These are phyloP conservation scores for Ceratobasidium sp. DNA, from an alignment of 1,284 basidiomycete genomes.

Conservation along the genomic window DNA sequence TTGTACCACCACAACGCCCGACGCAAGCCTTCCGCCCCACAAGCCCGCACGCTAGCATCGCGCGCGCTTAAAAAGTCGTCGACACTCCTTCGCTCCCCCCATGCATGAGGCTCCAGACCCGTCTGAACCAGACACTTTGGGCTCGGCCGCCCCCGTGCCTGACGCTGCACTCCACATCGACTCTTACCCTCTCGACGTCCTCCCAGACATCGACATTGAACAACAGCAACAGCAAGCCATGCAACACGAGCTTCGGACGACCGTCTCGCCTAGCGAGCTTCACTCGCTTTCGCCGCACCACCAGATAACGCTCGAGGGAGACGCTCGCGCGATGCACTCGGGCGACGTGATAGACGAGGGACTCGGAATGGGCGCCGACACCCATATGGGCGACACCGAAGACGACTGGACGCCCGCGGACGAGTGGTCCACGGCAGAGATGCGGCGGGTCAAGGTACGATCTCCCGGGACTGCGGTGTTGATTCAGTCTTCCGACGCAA, in stretches of 20 bases:
- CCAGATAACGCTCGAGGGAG: conserved; percentile 18
- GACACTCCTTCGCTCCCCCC: background rate
- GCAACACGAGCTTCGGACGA: conserved; percentile 20
- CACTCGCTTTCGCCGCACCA: conserved; percentile 37
- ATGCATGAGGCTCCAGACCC: conserved; percentile 13
- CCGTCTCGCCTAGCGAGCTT: conserved; percentile 36
- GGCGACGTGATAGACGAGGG: conserved; percentile 39
- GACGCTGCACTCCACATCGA: conserved; percentile 34
- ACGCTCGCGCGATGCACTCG: conserved; percentile 8
- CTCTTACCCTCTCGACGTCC: conserved; percentile 34
- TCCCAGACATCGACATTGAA: conserved; percentile 36
- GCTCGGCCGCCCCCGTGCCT: conserved; percentile 10
- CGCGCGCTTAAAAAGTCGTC: conserved; percentile 3
- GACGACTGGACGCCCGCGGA: conserved; percentile 50
- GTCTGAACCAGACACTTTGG: conserved; percentile 4
- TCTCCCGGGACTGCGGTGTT: conserved; percentile 11
- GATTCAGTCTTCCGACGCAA: conserved; percentile 5
- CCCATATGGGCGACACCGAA: conserved; percentile 47
- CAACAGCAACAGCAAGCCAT: conserved; percentile 22
- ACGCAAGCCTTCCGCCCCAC: conserved; percentile 13
- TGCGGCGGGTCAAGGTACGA: conserved; percentile 54
- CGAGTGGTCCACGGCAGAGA: conserved; percentile 48
- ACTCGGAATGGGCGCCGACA: conserved; percentile 28
- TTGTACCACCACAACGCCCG: conserved; percentile 20
- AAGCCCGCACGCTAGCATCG: background rate